These are phyloP conservation scores for Macadamia tetraphylla DNA, from an alignment of 164 flowering plant species.

Conservation along the genomic window DNA sequence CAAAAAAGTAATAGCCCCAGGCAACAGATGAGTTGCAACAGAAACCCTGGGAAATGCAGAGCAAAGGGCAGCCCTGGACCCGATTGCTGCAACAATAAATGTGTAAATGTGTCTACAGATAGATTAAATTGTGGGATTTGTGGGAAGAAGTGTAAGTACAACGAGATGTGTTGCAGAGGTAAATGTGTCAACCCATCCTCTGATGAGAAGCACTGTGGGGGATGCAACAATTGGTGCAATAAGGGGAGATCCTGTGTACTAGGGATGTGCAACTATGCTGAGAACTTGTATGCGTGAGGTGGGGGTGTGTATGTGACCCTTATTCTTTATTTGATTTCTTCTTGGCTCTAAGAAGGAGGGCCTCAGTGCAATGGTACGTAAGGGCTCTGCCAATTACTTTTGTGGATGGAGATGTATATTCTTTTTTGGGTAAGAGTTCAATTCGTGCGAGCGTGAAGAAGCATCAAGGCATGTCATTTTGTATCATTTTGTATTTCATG, in stretches of 20 bases:
- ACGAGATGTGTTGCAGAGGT: conserved; percentile 18
- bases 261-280: conserved; percentile 19
- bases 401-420: too few species aligned
- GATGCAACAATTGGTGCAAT: conserved; percentile 18
- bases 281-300: not conserved
- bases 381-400: too few species aligned
- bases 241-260: conserved; percentile 1
- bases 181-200: conserved; percentile 15
- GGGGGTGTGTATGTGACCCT: too few species aligned
- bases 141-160: conserved; percentile 20
- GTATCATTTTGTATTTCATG: too few species aligned
- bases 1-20: not conserved
- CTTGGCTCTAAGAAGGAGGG: too few species aligned
- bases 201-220: conserved; percentile 14
- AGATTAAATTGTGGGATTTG: conserved; percentile 18
- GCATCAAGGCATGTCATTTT: too few species aligned
- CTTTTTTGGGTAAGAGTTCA: too few species aligned
- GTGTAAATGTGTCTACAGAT: conserved; percentile 17
- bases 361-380: too few species aligned
- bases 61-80: conserved; percentile 15
- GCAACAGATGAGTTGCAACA: conserved; percentile 8
- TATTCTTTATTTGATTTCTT: too few species aligned
- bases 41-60: conserved; percentile 13
- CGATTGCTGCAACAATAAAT: conserved; percentile 17
- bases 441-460: too few species aligned